Percentiles rank a stretch among this genome's conserved stretches.
phyloP scores from a whole-genome alignment of 306 rosid genomes.

The Medicago arabica region DNA sequence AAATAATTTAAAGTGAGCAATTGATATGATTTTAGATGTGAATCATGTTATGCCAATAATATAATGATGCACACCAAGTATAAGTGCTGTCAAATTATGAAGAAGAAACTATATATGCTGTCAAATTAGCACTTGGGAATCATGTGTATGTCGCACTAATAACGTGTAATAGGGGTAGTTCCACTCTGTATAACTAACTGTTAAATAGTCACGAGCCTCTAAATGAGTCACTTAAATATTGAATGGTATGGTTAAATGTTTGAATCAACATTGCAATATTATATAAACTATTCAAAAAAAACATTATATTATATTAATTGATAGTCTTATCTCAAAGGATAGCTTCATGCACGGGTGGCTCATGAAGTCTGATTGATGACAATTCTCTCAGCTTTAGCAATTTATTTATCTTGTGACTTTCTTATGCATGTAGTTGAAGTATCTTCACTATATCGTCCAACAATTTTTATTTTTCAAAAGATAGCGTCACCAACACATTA shows the following conservation, averaged over 20 bases:
- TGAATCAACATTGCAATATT: conserved; percentile 25
- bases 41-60: neutral
- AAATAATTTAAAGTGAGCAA: neutral
- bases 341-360: conserved; percentile 34
- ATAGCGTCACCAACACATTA: too few species aligned
- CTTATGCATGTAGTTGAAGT: neutral
- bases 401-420: conserved; percentile 13
- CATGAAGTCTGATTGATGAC: conserved; percentile 32
- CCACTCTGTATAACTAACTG: neutral
- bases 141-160: neutral
- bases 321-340: neutral
- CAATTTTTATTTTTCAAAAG: too few species aligned
- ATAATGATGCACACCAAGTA: neutral
- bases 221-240: conserved; percentile 15
- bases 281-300: too few species aligned
- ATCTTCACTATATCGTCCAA: neutral
- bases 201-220: conserved; percentile 12
- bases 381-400: conserved; percentile 4
- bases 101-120: too few species aligned
- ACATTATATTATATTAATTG: neutral
- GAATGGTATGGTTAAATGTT: conserved; percentile 34
- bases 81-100: neutral
- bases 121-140: neutral
- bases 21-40: neutral
- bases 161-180: neutral